Evolutionary conservation across 1,284 basidiomycete species (phyloP).

Genomic region (Puccinia coronata): DNA sequence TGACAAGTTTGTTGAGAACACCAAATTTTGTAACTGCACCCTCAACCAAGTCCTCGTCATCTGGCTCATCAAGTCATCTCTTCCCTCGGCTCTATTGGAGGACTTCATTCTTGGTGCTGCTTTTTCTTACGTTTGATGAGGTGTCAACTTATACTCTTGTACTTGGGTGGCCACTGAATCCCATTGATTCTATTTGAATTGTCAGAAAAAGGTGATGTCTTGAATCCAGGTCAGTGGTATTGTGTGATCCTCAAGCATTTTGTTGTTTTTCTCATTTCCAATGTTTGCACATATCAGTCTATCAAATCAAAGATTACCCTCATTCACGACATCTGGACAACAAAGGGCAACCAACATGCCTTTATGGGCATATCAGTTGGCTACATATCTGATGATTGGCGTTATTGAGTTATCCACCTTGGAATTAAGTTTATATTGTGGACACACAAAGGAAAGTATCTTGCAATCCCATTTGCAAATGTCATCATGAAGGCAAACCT

Average conservation of each 20-base stretch:
- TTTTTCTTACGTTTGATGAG: background rate
- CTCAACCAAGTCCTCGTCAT: background rate
- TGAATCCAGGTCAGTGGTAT: too few relatives aligned
- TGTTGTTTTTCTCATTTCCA: background rate
- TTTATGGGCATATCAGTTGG: constrained; percentile 21
- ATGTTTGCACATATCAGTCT: background rate
- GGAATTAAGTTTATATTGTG: background rate
- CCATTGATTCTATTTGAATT: background rate
- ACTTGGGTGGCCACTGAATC: constrained; percentile 10
- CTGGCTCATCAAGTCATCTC: background rate
- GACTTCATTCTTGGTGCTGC: background rate
- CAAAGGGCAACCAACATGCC: constrained; percentile 21
- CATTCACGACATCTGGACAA: constrained; percentile 24
- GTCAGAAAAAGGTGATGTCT: background rate
- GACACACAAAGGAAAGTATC: constrained; percentile 14
- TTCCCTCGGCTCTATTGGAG: background rate
- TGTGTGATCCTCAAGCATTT: background rate
- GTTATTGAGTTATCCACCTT: background rate
- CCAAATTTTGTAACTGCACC: background rate
- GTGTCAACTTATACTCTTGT: background rate
- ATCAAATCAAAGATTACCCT: background rate
- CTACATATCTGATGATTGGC: constrained; percentile 10
- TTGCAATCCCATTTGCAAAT: constrained; percentile 19
- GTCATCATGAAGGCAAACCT: constrained; percentile 4
- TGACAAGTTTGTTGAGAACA: background rate